phyloP scores from a whole-genome alignment of 2,329 filamentous ascomycete species.

The Eutypella sp. region DNA sequence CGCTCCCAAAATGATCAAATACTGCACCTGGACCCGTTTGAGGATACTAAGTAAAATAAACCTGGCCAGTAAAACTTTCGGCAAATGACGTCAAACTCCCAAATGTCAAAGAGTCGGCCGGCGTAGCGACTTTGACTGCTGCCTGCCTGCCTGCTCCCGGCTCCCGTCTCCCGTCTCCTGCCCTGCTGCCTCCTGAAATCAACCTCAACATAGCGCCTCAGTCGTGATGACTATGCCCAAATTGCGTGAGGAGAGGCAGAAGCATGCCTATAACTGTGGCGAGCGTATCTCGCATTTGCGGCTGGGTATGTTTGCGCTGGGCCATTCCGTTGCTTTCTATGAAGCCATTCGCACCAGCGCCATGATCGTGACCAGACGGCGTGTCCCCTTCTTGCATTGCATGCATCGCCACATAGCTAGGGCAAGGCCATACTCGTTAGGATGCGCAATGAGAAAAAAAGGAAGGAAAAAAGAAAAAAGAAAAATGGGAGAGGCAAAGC shows the following conservation, averaged over 20 bases:
- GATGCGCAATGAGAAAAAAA: neutral
- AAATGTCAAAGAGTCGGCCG: too few relatives aligned
- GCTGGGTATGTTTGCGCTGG: constrained; percentile 49
- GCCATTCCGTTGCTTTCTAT: constrained; percentile 38
- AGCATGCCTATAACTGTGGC: constrained; percentile 73
- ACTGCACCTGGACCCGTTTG: too few relatives aligned
- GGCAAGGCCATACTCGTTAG: too few relatives aligned
- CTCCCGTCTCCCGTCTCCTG: neutral
- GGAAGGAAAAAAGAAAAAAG: neutral
- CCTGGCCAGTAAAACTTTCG: too few relatives aligned
- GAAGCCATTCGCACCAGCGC: constrained; percentile 47
- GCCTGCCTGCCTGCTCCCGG: too few relatives aligned
- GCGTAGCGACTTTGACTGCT: too few relatives aligned
- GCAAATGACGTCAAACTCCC: too few relatives aligned
- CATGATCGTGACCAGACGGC: constrained; percentile 47
- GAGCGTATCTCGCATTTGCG: constrained; percentile 63
- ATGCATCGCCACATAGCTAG: constrained; percentile 94
- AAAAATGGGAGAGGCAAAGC: too few relatives aligned
- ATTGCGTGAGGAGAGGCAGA: constrained; percentile 69
- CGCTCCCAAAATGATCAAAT: too few relatives aligned
- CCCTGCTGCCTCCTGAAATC: neutral
- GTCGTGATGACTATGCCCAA: constrained; percentile 63
- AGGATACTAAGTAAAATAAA: too few relatives aligned
- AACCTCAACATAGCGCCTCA: constrained; percentile 17
- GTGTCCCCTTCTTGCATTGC: constrained; percentile 79